These are phyloP conservation scores for Solanum appendiculatum DNA, from an alignment of 257 asterid genomes.

Conservation along the genomic window DNA sequence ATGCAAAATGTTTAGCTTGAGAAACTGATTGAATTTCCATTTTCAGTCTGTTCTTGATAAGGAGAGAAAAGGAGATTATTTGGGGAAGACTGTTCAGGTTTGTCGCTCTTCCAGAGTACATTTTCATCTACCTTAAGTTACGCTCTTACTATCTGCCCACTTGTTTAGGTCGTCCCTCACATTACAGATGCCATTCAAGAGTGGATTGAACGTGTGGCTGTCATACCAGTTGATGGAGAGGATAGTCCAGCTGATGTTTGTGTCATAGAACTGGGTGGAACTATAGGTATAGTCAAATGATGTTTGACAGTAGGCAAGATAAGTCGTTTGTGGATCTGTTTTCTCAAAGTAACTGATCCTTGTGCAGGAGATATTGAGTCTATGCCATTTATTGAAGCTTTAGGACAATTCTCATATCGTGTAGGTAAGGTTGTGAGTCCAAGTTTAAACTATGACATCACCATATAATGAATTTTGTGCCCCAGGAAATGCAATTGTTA, in stretches of 20 bases:
- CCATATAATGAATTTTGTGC: background rate
- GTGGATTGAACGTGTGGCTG: slow-evolving; percentile 74
- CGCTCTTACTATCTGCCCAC: slow-evolving; percentile 1
- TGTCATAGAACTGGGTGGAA: slow-evolving; percentile 78
- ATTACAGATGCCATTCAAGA: slow-evolving; percentile 81
- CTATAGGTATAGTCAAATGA: slow-evolving; percentile 42
- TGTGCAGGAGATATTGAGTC: slow-evolving; percentile 74
- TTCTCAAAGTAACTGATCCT: background rate
- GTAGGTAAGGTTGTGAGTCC: slow-evolving; percentile 37
- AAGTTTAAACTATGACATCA: background rate
- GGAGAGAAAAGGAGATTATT: slow-evolving; percentile 76
- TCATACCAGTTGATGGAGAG: slow-evolving; percentile 64
- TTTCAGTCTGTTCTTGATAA: slow-evolving; percentile 55
- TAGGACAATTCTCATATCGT: slow-evolving; percentile 75
- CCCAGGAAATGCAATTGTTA: background rate
- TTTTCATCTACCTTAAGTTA: slow-evolving; percentile 1
- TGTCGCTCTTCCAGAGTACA: background rate
- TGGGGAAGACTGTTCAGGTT: slow-evolving; percentile 75
- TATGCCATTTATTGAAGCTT: slow-evolving; percentile 77
- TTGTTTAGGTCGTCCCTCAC: slow-evolving; percentile 69
- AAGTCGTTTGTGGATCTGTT: background rate
- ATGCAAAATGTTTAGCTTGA: background rate
- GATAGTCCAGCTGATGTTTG: slow-evolving; percentile 84
- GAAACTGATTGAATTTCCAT: slow-evolving; percentile 1
- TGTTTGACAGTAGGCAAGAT: background rate